Evolutionary conservation across 2,329 filamentous ascomycete species (phyloP), one percentile per base, ranked within the genome.

Genomic region (Zopfia rhizophila): DNA sequence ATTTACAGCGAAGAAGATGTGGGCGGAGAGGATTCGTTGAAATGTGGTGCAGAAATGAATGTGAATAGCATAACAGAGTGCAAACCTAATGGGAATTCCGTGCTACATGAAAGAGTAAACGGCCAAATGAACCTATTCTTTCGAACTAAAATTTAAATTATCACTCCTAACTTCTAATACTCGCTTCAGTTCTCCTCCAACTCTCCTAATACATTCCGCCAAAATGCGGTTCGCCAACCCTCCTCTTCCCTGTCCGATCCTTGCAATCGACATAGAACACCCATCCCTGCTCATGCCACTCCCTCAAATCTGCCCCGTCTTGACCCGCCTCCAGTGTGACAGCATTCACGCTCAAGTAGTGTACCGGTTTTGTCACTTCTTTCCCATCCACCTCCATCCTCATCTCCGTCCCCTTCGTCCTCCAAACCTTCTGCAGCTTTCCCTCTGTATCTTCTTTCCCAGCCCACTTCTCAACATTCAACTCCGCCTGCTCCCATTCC

Each of bases 241-340:
- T 18, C 29, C 16, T 29, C 17, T 39, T 16, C 22, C 29, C 32
- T 13, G 11, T 45, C 5, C 19, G 29, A 16, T 49, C 28, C 38
- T 50, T 48, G 21, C 36, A 55, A 31, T 70, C 60, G 3, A 66
- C 40, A 37, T 71, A 72, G 7, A 45, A 45, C 3, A 72, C 33
- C 67, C 66, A 71, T 1, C 56, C 57, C 10, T 69, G 63, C 24
- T 71, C 65, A 45, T 68, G 60, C 62, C 63, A 69, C 46, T 63
- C 64, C 5, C 46, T 60, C 35, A 71, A 45, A 43, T 69, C 62
- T 3, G 66, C 52, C 0, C 60, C 63, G 5, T 61, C 60, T 33
- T 56, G 51, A 3, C 51, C 50, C 3, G 48, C 48, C 27, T 68
- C 63, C 7, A 72, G 44, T 7, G 66, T 71, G 6, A 60, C 54